Conservation (phyloP, 2,329 filamentous ascomycete genomes). For the Sporothrix brasiliensis region DNA sequence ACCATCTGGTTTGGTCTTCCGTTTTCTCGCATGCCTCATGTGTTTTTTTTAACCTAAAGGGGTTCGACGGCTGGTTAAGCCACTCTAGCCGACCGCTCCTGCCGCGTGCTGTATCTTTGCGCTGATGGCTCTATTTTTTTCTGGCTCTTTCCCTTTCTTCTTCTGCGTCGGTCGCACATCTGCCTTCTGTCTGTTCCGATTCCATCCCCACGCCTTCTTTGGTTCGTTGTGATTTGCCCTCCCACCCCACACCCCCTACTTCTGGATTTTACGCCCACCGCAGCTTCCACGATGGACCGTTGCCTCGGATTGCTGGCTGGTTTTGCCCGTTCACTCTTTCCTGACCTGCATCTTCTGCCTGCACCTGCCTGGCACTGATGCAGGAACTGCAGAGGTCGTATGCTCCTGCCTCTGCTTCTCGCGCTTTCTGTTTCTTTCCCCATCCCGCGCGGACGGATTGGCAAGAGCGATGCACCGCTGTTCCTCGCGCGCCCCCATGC, state of each 20-base stretch:
- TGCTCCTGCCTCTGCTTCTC: conserved; percentile 12
- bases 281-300: conserved; percentile 21
- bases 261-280: conserved; percentile 1
- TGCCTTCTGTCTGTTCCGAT: conserved; percentile 14
- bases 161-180: conserved; percentile 5
- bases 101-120: conserved; percentile 12
- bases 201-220: conserved; percentile 15
- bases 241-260: conserved; percentile 14
- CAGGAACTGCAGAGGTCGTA: conserved; percentile 21
- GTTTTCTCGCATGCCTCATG: background rate
- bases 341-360: conserved; percentile 15
- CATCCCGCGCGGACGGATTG: conserved; percentile 16
- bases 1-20: background rate
- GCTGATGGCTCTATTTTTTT: conserved; percentile 1
- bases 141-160: background rate
- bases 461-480: conserved; percentile 21
- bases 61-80: background rate
- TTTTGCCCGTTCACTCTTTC: conserved; percentile 1
- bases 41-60: background rate
- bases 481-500: conserved; percentile 18
- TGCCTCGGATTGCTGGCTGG: conserved; percentile 24
- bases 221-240: conserved; percentile 6
- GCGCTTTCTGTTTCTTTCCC: background rate
- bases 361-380: conserved; percentile 8
- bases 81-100: background rate